phyloP scores from a whole-genome alignment of 352 stramenopile species.

The Phytophthora tubulina region DNA sequence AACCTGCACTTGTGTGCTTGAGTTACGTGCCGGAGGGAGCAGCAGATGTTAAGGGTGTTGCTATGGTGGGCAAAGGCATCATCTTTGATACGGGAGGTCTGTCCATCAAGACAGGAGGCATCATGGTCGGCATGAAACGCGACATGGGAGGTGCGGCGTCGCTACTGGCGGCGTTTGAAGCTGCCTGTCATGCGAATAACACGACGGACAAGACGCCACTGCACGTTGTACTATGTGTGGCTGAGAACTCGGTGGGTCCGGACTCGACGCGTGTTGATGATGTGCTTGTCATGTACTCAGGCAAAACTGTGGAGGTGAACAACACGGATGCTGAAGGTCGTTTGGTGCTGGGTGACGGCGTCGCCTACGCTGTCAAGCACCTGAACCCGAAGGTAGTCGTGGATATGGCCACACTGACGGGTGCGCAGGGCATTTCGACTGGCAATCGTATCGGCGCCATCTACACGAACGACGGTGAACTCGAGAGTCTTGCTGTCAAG shows the following conservation, averaged over 20 bases:
- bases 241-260: conserved; percentile 95
- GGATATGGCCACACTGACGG: conserved; percentile 97
- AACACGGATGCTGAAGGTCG: conserved; percentile 97
- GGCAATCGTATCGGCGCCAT: conserved; percentile 93
- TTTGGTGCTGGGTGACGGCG: conserved; percentile 94
- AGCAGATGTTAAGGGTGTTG: conserved; percentile 58
- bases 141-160: conserved; percentile 93
- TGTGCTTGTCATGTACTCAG: conserved; percentile 94
- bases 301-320: conserved; percentile 98
- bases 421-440: conserved; percentile 93
- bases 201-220: conserved; percentile 87
- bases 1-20: conserved; percentile 93
- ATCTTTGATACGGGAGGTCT: conserved; percentile 97
- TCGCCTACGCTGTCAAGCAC: conserved; percentile 94
- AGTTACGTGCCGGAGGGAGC: conserved; percentile 71
- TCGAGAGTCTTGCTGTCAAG: conserved; percentile 85
- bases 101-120: conserved; percentile 91
- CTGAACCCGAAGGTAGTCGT: conserved; percentile 91
- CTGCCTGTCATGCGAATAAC: conserved; percentile 91
- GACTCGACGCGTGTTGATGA: conserved; percentile 94
- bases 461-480: conserved; percentile 90
- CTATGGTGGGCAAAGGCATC: conserved; percentile 96
- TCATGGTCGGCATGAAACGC: conserved; percentile 95
- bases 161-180: conserved; percentile 73
- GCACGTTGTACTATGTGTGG: conserved; percentile 92